These are phyloP conservation scores for Neospermospora avenae DNA, from an alignment of 2,329 filamentous ascomycete species.

Conservation along the genomic window DNA sequence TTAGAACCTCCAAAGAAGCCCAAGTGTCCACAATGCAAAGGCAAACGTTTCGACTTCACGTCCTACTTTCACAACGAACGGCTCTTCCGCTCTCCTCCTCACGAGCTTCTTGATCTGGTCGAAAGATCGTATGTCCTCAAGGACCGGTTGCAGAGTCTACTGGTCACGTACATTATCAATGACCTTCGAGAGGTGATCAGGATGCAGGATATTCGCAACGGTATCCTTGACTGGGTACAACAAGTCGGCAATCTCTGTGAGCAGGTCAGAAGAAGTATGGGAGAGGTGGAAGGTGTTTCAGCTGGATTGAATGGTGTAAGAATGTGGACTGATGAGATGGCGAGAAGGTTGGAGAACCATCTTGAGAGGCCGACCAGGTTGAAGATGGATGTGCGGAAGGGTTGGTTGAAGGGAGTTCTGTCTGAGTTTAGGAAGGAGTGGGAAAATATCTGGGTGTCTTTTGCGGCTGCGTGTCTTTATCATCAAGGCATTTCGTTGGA, in stretches of 20 bases:
- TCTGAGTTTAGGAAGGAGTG: constrained; percentile 24
- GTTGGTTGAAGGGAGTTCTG: constrained; percentile 14
- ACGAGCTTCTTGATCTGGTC: constrained; percentile 22
- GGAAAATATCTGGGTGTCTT: constrained; percentile 17
- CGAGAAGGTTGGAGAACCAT: constrained; percentile 16
- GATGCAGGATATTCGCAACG: constrained; percentile 9
- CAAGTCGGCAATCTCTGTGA: constrained; percentile 16
- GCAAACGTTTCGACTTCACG: constrained; percentile 27
- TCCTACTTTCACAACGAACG: constrained; percentile 30
- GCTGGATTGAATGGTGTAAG: constrained; percentile 11
- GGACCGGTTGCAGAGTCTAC: constrained; percentile 25
- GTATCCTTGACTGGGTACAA: constrained; percentile 17
- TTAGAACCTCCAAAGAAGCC: not conserved
- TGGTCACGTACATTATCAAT: constrained; percentile 25
- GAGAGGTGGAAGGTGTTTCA: not conserved
- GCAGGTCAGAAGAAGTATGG: not conserved
- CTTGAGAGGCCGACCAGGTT: constrained; percentile 6
- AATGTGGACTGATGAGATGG: constrained; percentile 18
- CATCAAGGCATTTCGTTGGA: not conserved
- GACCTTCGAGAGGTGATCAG: constrained; percentile 8
- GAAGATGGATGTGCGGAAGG: constrained; percentile 17
- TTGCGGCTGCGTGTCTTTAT: not conserved
- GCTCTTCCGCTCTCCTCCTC: constrained; percentile 26
- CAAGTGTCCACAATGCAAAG: constrained; percentile 25
- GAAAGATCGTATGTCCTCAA: constrained; percentile 27